These are phyloP conservation scores for Cavenderia fasciculata DNA, from an alignment of 78 protist genomes.

Conservation along the genomic window DNA sequence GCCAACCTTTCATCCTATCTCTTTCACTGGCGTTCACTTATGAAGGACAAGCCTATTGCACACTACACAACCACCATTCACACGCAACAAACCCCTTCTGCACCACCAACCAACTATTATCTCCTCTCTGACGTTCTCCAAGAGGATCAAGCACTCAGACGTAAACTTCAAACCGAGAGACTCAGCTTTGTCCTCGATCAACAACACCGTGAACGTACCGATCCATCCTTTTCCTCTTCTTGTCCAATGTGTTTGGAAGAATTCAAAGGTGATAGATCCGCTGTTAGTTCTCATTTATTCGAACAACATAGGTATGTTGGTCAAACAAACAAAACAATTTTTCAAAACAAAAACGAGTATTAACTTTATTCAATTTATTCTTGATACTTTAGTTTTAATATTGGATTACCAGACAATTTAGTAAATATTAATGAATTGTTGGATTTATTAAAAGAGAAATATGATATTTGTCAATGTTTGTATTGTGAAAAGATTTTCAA, in stretches of 20 bases:
- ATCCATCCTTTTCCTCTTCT: conserved; percentile 15
- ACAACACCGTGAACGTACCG: conserved; percentile 49
- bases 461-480: conserved; percentile 46
- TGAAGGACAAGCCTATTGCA: conserved; percentile 20
- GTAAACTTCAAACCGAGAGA: conserved; percentile 45
- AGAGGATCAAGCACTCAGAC: conserved; percentile 46
- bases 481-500: conserved; percentile 76
- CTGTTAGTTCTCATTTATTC: conserved; percentile 23
- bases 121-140: conserved; percentile 49
- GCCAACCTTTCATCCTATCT: conserved; percentile 50
- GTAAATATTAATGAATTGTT: conserved; percentile 71
- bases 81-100: not conserved
- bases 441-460: conserved; percentile 10
- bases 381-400: conserved; percentile 26
- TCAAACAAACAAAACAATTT: not conserved
- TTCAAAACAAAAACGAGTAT: not conserved
- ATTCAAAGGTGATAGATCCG: conserved; percentile 54
- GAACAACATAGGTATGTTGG: conserved; percentile 45
- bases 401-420: conserved; percentile 74
- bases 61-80: conserved; percentile 31
- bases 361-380: not conserved
- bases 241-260: conserved; percentile 68
- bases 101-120: conserved; percentile 27
- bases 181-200: conserved; percentile 30
- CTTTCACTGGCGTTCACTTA: conserved; percentile 24